These are phyloP conservation scores for Rheum nobile DNA, from an alignment of 148 eudicot genomes.

Conservation along the genomic window DNA sequence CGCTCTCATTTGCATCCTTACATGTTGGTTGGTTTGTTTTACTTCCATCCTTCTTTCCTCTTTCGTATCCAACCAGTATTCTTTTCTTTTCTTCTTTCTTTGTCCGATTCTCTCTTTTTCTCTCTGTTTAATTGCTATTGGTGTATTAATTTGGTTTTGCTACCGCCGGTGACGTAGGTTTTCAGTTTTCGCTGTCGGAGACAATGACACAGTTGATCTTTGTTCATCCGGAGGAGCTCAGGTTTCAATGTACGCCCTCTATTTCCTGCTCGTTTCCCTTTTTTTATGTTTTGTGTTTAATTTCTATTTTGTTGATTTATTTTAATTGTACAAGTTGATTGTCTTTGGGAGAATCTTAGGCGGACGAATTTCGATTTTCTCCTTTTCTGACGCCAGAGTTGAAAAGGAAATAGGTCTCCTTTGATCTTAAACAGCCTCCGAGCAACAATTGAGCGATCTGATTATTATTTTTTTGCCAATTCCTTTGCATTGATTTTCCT, in stretches of 20 bases:
- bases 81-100: neutral
- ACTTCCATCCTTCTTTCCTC: slow-evolving; percentile 10
- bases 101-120: neutral
- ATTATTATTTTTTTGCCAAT: neutral
- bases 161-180: neutral
- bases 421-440: neutral
- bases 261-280: neutral
- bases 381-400: neutral
- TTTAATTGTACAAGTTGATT: neutral
- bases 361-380: neutral
- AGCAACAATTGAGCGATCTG: neutral
- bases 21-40: slow-evolving; percentile 15
- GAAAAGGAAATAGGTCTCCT: neutral
- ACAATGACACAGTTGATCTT: slow-evolving; percentile 52
- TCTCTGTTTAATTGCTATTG: neutral
- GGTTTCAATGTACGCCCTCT: slow-evolving; percentile 42
- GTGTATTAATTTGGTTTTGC: neutral
- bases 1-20: slow-evolving; percentile 10
- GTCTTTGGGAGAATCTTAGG: neutral
- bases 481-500: neutral
- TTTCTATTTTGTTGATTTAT: neutral
- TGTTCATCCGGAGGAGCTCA: slow-evolving; percentile 76
- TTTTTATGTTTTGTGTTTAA: neutral
- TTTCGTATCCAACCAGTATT: neutral
- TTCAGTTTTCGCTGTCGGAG: slow-evolving; percentile 11